Percentiles rank a stretch among this genome's conserved stretches.
Conservation (phyloP, 1,139 yeast genomes). For the Diutina pseudorugosa region DNA sequence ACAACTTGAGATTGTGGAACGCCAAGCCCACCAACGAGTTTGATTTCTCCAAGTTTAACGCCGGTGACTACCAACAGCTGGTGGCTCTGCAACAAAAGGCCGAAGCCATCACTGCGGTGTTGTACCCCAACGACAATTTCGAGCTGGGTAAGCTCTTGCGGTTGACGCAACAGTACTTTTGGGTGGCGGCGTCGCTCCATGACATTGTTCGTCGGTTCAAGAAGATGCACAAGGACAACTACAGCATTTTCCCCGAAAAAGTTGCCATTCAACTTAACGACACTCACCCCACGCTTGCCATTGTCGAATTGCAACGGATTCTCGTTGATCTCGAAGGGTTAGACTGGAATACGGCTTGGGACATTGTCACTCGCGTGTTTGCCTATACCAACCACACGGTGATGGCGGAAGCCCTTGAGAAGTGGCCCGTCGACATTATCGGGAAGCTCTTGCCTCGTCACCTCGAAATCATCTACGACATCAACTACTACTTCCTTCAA, state of each 20-base stretch:
- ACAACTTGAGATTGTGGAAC: constrained; percentile 84
- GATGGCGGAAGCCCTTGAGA: constrained; percentile 88
- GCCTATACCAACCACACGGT: constrained; percentile 95
- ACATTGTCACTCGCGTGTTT: constrained; percentile 65
- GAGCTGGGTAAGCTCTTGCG: constrained; percentile 86
- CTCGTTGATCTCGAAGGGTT: constrained; percentile 74
- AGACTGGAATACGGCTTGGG: constrained; percentile 80
- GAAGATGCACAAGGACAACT: constrained; percentile 55
- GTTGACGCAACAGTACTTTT: constrained; percentile 89
- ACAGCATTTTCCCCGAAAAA: constrained; percentile 76
- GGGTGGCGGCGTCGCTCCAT: constrained; percentile 91
- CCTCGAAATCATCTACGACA: constrained; percentile 80
- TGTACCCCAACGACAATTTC: constrained; percentile 89
- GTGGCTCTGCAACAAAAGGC: constrained; percentile 80
- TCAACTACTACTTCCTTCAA: constrained; percentile 71
- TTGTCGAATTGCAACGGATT: constrained; percentile 82
- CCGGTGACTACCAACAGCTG: constrained; percentile 83
- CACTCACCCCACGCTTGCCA: constrained; percentile 88
- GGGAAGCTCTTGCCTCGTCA: constrained; percentile 81
- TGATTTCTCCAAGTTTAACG: constrained; percentile 83
- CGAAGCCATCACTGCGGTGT: constrained; percentile 82
- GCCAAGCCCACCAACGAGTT: constrained; percentile 86
- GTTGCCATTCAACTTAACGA: constrained; percentile 91
- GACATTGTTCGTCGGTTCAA: constrained; percentile 88
- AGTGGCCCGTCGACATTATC: constrained; percentile 82